Conservation (phyloP, 352 stramenopile genomes). For the Phytopythium delawarense region DNA sequence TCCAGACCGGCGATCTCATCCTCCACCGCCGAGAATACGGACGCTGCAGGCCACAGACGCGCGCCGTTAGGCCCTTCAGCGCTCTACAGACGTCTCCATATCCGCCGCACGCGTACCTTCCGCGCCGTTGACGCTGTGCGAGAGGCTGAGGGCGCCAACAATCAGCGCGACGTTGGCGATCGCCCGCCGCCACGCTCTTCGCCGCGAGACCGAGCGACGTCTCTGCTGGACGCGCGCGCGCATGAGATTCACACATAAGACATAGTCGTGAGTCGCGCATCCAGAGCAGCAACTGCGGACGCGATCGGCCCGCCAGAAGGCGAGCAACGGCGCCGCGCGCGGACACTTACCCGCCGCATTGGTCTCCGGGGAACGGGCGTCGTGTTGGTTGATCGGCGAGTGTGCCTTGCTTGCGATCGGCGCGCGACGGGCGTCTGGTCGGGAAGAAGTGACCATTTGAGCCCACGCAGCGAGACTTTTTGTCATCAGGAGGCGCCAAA, state of each 20-base stretch:
- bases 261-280: background rate
- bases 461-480: background rate
- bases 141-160: background rate
- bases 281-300: background rate
- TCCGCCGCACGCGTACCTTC: background rate
- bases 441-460: background rate
- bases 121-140: background rate
- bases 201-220: background rate
- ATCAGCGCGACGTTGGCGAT: conserved; percentile 1
- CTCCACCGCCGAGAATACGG: conserved; percentile 3
- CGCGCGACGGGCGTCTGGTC: background rate
- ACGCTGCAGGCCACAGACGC: background rate
- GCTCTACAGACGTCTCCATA: background rate
- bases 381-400: conserved; percentile 1
- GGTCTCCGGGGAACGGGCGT: background rate
- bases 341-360: conserved; percentile 5
- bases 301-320: background rate
- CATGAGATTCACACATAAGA: background rate
- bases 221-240: background rate
- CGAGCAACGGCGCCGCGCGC: background rate
- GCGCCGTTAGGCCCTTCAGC: too few species aligned
- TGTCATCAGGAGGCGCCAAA: background rate
- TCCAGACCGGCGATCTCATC: conserved; percentile 5
- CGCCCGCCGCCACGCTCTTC: background rate
- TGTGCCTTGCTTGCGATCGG: background rate